Conservation (phyloP, 2,329 filamentous ascomycete species). For the Fusarium sp. region DNA sequence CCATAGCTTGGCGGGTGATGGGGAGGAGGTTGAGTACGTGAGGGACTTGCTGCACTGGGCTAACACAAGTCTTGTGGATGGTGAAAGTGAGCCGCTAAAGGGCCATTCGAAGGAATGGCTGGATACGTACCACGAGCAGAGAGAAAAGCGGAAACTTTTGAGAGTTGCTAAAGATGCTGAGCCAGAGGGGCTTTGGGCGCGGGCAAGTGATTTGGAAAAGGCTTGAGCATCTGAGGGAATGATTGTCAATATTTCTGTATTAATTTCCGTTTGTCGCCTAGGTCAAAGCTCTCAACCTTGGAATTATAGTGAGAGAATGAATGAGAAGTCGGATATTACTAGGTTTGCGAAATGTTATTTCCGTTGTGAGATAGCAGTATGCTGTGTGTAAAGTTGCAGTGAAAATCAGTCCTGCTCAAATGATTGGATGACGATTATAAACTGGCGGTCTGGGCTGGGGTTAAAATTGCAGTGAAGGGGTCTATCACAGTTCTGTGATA, state of each 20-base stretch:
- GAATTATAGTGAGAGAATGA: too few relatives aligned
- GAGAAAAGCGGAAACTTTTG: constrained; percentile 31
- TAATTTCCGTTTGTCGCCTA: neutral
- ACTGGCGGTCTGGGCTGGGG: neutral
- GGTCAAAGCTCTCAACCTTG: accelerated
- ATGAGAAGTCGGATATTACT: too few relatives aligned
- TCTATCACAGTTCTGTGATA: too few relatives aligned
- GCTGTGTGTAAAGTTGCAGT: too few relatives aligned
- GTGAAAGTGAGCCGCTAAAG: constrained; percentile 14
- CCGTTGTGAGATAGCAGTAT: too few relatives aligned
- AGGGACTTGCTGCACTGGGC: constrained; percentile 43
- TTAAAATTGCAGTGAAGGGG: neutral
- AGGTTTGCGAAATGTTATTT: too few relatives aligned
- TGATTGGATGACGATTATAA: too few relatives aligned
- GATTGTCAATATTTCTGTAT: neutral
- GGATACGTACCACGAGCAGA: constrained; percentile 22
- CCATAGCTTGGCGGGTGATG: constrained; percentile 44
- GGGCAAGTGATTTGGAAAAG: constrained; percentile 14
- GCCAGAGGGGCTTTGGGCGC: constrained; percentile 34
- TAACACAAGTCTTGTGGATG: constrained; percentile 28
- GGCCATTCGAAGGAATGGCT: constrained; percentile 39
- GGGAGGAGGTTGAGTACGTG: constrained; percentile 44
- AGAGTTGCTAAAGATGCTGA: constrained; percentile 18
- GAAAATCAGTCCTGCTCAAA: too few relatives aligned
- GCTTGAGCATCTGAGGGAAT: neutral